Evolutionary conservation across 2,329 filamentous ascomycete species (phyloP), one percentile per base, ranked within the genome.

Genomic region (Furcasterigmium sp.): DNA sequence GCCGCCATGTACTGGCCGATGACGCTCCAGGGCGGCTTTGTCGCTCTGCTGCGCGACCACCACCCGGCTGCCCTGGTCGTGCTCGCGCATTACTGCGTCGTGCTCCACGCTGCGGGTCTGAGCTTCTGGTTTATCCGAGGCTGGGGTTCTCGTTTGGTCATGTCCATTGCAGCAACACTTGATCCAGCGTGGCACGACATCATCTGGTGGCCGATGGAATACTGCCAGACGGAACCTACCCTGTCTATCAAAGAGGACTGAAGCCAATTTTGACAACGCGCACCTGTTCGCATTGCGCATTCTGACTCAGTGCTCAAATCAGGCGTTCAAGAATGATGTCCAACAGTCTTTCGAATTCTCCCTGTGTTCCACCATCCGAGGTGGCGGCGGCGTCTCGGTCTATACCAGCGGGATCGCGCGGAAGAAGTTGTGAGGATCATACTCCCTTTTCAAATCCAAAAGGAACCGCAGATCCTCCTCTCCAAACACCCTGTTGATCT

Each of bases 401-500:
- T 26, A 26, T 7, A 26, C 7, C 7, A 26, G 23, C 7, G 23
- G 23, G 23, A 26, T 26, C 23, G 23, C 17, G n/a, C 34, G 8
- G 37, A 51, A 53, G 17, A 51, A 30, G 8, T 49, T 45, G 3
- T 35, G 17, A 1, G 51, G 49, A 10, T 53, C 51, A 15, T 42
- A 38, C 39, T 46, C 42, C 10, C 36, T 26, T 38, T 50, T 51
- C 25, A 50, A 23, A 26, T 21, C 38, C 30, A 40, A 45, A 18
- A 51, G 21, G 32, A 23, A 37, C 15, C 19, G 45, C 34, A 56
- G 53, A 14, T 62, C 53, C 5, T 48, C 28, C 2, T 36, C 19
- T 5, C 61, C 61, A 39, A 58, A 67, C 4, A 62, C 57, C 13
- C 50, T 52, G 23, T 46, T 49, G 26, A 59, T 48, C 18, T 59